Evolutionary conservation across 805 yeast species (phyloP).

Genomic region (Suhomyces emberorum): DNA sequence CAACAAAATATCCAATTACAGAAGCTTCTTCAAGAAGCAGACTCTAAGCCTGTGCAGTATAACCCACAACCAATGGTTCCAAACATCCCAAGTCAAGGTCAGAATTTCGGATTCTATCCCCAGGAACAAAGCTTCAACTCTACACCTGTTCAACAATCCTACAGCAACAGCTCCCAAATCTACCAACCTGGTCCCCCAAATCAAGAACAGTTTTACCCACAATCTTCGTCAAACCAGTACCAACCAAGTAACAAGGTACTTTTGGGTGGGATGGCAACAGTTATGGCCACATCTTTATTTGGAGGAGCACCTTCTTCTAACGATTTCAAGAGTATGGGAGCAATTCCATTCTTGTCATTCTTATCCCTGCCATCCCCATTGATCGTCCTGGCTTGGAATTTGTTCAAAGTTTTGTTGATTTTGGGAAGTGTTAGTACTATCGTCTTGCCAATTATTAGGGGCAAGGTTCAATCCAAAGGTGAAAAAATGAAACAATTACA

Average conservation of each 20-base stretch:
- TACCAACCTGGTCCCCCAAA: slow-evolving; percentile 6
- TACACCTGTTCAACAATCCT: slow-evolving; percentile 15
- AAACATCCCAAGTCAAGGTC: not conserved
- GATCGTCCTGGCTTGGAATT: slow-evolving; percentile 9
- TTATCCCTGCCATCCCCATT: slow-evolving; percentile 12
- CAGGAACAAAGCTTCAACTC: slow-evolving; percentile 16
- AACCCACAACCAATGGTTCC: slow-evolving; percentile 3
- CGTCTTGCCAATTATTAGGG: slow-evolving; percentile 8
- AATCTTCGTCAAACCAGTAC: slow-evolving; percentile 8
- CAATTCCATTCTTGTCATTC: slow-evolving; percentile 36
- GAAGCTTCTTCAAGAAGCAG: slow-evolving; percentile 32
- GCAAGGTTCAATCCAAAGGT: not conserved
- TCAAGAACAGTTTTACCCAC: slow-evolving; percentile 15
- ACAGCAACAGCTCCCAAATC: slow-evolving; percentile 8
- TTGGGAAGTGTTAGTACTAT: slow-evolving; percentile 9
- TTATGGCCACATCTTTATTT: slow-evolving; percentile 59
- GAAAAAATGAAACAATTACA: not conserved
- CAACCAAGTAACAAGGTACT: slow-evolving; percentile 43
- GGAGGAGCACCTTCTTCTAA: slow-evolving; percentile 34
- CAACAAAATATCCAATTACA: slow-evolving; percentile 45
- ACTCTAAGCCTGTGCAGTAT: slow-evolving; percentile 15
- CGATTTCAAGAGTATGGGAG: slow-evolving; percentile 45
- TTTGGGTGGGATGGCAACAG: slow-evolving; percentile 62
- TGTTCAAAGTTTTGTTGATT: slow-evolving; percentile 11
- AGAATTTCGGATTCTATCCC: slow-evolving; percentile 20